Conservation (phyloP, 2,329 filamentous ascomycete genomes). For the Diaporthe eres region DNA sequence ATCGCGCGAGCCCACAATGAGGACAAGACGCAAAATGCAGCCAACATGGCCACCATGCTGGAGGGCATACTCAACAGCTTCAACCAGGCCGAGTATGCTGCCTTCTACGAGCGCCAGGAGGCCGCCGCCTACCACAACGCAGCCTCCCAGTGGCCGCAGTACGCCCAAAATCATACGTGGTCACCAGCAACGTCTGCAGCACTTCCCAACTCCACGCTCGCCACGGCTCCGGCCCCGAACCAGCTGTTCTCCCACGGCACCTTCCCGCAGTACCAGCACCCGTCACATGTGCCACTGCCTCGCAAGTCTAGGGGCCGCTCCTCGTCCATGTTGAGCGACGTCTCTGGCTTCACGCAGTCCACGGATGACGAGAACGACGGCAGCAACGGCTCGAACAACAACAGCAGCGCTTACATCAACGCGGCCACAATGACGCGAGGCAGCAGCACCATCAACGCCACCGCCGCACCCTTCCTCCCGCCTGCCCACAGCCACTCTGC, state of each 20-base stretch:
- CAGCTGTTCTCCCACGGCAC: conserved; percentile 53
- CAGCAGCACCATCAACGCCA: conserved; percentile 45
- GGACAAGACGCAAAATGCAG: conserved; percentile 57
- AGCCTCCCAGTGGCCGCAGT: conserved; percentile 41
- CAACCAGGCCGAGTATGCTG: conserved; percentile 52
- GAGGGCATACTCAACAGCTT: conserved; percentile 59
- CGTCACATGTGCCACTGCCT: conserved; percentile 51
- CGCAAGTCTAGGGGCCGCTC: conserved; percentile 69
- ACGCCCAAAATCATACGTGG: conserved; percentile 40
- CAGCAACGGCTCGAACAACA: conserved; percentile 42
- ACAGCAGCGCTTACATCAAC: conserved; percentile 40
- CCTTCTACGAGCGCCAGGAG: conserved; percentile 55
- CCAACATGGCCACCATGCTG: conserved; percentile 53
- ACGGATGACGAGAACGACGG: conserved; percentile 65
- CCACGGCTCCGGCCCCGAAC: conserved; percentile 50
- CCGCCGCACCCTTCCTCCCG: conserved; percentile 44
- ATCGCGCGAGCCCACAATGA: conserved; percentile 53
- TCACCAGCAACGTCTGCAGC: conserved; percentile 38
- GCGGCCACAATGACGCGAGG: conserved; percentile 19
- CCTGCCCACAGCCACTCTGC: conserved; percentile 39
- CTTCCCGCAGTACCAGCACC: conserved; percentile 52
- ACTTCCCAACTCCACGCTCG: conserved; percentile 33
- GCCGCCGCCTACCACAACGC: conserved; percentile 41
- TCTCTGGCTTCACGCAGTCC: conserved; percentile 77
- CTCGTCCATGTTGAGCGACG: conserved; percentile 76